phyloP scores from a whole-genome alignment of 768 basidiomycete species.

The Neoboletus magnificus region DNA sequence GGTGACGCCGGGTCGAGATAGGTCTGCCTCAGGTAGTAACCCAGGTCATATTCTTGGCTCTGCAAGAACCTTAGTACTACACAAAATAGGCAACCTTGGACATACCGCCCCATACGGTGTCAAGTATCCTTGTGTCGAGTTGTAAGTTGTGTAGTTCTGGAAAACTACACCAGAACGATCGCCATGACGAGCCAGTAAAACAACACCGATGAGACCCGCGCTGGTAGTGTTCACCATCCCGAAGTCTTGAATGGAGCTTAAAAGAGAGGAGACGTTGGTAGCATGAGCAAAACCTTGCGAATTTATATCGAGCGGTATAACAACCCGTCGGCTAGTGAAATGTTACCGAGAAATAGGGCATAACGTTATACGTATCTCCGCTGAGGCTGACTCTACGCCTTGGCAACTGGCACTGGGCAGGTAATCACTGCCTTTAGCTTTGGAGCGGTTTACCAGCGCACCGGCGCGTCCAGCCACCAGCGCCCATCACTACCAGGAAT shows the following conservation, averaged over 20 bases:
- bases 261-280: neutral
- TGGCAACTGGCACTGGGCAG: neutral
- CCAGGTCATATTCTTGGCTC: conserved; percentile 60
- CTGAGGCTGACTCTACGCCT: neutral
- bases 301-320: conserved; percentile 7
- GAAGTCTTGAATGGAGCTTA: neutral
- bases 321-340: neutral
- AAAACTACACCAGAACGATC: conserved; percentile 59
- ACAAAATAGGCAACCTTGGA: neutral
- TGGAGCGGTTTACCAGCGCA: neutral
- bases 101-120: conserved; percentile 73
- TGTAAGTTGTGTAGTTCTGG: conserved; percentile 71
- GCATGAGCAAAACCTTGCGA: neutral
- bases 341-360: neutral
- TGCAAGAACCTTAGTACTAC: neutral
- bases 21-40: conserved; percentile 52
- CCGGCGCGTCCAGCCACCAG: neutral
- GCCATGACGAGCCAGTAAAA: conserved; percentile 73
- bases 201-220: conserved; percentile 58
- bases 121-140: conserved; percentile 57
- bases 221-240: conserved; percentile 25
- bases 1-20: conserved; percentile 63
- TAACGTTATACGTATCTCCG: neutral
- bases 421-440: neutral
- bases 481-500: neutral